phyloP scores from a whole-genome alignment of 2,329 filamentous ascomycete species.

The Trichoderma afroharzianum region DNA sequence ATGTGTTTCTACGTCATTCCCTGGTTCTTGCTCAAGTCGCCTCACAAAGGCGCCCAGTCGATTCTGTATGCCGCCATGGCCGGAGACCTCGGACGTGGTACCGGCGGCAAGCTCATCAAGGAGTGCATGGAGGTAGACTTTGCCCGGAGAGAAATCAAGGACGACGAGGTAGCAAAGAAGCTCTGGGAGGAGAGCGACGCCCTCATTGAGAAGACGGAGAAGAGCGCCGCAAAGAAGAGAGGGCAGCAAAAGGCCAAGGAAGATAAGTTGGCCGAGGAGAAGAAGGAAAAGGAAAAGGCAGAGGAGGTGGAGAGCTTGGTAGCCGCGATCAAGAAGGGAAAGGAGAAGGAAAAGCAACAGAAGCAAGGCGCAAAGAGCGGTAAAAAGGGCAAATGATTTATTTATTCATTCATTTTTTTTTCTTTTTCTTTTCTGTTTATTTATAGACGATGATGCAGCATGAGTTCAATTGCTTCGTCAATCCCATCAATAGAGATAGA shows the following conservation, averaged over 20 bases:
- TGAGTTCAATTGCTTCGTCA: background rate
- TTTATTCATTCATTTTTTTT: background rate
- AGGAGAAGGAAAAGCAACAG: slow-evolving; percentile 16
- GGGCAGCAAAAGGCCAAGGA: slow-evolving; percentile 39
- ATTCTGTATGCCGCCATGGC: slow-evolving; percentile 87
- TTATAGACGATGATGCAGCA: background rate
- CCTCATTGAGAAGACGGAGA: slow-evolving; percentile 78
- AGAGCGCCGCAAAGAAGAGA: slow-evolving; percentile 62
- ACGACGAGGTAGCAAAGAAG: slow-evolving; percentile 76
- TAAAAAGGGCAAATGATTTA: slow-evolving; percentile 14
- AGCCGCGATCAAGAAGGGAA: slow-evolving; percentile 18
- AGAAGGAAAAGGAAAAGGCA: slow-evolving; percentile 37
- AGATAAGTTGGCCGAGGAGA: slow-evolving; percentile 35
- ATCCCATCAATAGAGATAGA: background rate
- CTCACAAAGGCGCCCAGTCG: slow-evolving; percentile 79
- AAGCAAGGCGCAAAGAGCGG: slow-evolving; percentile 12
- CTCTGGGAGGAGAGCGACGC: slow-evolving; percentile 88
- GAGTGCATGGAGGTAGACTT: slow-evolving; percentile 78
- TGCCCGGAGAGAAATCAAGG: slow-evolving; percentile 67
- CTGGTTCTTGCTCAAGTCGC: slow-evolving; percentile 86
- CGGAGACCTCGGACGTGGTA: slow-evolving; percentile 58
- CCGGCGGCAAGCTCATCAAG: slow-evolving; percentile 74
- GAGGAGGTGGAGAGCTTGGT: slow-evolving; percentile 23
- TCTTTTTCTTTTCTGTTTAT: background rate
- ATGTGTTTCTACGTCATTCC: slow-evolving; percentile 72